Evolutionary conservation across 106 monocot genomes (phyloP), one percentile per base, ranked within the genome.

Genomic region (Gastrodia elata): DNA sequence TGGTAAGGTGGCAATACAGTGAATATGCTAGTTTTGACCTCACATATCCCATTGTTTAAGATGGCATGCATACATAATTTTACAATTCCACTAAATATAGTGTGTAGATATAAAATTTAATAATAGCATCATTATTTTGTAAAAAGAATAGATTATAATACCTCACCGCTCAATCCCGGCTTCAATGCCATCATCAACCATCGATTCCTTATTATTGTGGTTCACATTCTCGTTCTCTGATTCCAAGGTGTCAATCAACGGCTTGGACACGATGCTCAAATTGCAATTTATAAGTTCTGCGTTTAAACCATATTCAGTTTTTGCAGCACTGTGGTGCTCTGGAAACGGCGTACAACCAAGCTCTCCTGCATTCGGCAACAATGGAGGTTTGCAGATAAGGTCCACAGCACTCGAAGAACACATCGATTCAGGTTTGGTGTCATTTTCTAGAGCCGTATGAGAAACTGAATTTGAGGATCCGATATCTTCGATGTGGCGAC

Each of bases 111-210:
- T 38, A 34, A 38, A 18, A 38, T 7, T 67, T n/a, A 67, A 11
- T n/a, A 67, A 5, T 3, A 38, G 18, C 1, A 36, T n/a, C n/a
- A n/a, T n/a, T n/a, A n/a, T n/a, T n/a, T n/a, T n/a, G n/a, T 20
- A 56, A 56, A 24, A 15, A 67, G 40, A 68, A 68, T 27, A 49
- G 8, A 52, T 9, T 33, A 58, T n/a, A n/a, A n/a, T 80, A 84
- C 84, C 82, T 84, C 74, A 80, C 28, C 75, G 36, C 68, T 40
- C 67, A 35, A 35, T 33, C 48, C 40, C 35, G 78, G 65, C 22
- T 37, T 71, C 39, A 2, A 8, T 68, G 38, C 22, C 42, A 78
- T 77, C 81, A 68, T 78, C 79, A 79, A 73, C 28, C 36, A 33
- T 64, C 65, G 73, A 61, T 72, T 16, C 57, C 83, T 77, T 69